phyloP scores from a whole-genome alignment of 139 green algal species.

The Micractinium conductrix region DNA sequence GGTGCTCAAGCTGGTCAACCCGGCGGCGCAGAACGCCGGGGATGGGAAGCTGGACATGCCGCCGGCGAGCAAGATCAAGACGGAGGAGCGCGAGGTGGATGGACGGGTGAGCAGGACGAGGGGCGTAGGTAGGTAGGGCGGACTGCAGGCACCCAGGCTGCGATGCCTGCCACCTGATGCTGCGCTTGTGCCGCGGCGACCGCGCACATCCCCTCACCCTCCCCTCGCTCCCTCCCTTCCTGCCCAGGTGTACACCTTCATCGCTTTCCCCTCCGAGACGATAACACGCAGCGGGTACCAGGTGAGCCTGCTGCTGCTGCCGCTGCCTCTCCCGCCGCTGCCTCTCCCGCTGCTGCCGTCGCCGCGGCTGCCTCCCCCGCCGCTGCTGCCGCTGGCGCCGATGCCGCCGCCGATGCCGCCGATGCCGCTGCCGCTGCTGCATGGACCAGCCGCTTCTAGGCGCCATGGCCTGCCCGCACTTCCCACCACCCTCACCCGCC shows the following conservation, averaged over 20 bases:
- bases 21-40: slow-evolving; percentile 29
- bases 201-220: too few relatives aligned
- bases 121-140: too few relatives aligned
- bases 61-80: slow-evolving; percentile 34
- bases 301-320: not conserved
- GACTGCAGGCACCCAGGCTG: too few relatives aligned
- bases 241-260: slow-evolving; percentile 56
- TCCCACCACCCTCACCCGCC: too few relatives aligned
- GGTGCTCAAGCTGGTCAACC: slow-evolving; percentile 40
- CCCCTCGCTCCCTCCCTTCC: not conserved
- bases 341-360: not conserved
- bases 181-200: too few relatives aligned
- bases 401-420: too few relatives aligned
- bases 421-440: not conserved
- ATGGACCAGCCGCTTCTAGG: not conserved
- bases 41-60: slow-evolving; percentile 55
- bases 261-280: slow-evolving; percentile 72
- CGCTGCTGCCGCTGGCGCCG: too few relatives aligned
- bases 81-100: slow-evolving; percentile 28
- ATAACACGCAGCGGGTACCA: slow-evolving; percentile 75
- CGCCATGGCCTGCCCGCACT: too few relatives aligned
- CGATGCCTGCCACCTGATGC: too few relatives aligned
- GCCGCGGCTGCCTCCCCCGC: too few relatives aligned
- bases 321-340: not conserved
- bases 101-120: not conserved